Evolutionary conservation across 768 basidiomycete species (phyloP).

Genomic region (Fistulinella prunicolor): DNA sequence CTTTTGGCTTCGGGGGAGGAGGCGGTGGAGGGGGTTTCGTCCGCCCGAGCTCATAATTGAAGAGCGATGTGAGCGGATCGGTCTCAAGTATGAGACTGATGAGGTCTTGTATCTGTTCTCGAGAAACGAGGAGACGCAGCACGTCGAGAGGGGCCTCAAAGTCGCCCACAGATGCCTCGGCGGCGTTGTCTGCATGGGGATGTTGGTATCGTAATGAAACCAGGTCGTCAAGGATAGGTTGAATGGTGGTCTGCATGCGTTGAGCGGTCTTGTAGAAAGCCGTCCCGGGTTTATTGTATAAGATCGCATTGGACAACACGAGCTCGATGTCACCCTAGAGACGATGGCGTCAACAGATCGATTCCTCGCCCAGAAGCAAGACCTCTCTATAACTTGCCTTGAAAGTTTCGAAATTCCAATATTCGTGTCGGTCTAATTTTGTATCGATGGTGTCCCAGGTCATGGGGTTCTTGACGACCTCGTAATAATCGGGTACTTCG

Average conservation of each 20-base stretch:
- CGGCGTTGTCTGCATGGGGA: background rate
- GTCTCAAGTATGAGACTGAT: slow-evolving; percentile 53
- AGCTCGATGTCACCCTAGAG: slow-evolving; percentile 75
- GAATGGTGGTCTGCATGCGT: slow-evolving; percentile 49
- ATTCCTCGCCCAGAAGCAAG: background rate
- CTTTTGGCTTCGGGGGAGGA: slow-evolving; percentile 43
- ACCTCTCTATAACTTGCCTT: slow-evolving; percentile 41
- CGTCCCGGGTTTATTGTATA: slow-evolving; percentile 81
- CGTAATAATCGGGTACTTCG: slow-evolving; percentile 89
- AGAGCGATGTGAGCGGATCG: slow-evolving; percentile 63
- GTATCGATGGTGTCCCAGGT: slow-evolving; percentile 78
- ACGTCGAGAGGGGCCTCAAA: slow-evolving; percentile 67
- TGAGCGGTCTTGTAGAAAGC: slow-evolving; percentile 66
- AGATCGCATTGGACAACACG: slow-evolving; percentile 80
- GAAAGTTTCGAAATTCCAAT: slow-evolving; percentile 75
- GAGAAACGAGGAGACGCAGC: slow-evolving; percentile 54
- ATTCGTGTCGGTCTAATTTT: slow-evolving; percentile 80
- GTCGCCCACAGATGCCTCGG: slow-evolving; percentile 49
- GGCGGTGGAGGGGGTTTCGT: slow-evolving; percentile 61
- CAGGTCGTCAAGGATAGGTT: slow-evolving; percentile 35
- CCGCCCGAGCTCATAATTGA: slow-evolving; percentile 63
- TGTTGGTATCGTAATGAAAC: slow-evolving; percentile 17
- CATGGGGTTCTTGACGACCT: slow-evolving; percentile 84
- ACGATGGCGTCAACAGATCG: background rate
- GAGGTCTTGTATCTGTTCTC: slow-evolving; percentile 50